Evolutionary conservation across 1,284 basidiomycete species (phyloP), one percentile per base, ranked within the genome.

Genomic region (Porogramme epimiltina): DNA sequence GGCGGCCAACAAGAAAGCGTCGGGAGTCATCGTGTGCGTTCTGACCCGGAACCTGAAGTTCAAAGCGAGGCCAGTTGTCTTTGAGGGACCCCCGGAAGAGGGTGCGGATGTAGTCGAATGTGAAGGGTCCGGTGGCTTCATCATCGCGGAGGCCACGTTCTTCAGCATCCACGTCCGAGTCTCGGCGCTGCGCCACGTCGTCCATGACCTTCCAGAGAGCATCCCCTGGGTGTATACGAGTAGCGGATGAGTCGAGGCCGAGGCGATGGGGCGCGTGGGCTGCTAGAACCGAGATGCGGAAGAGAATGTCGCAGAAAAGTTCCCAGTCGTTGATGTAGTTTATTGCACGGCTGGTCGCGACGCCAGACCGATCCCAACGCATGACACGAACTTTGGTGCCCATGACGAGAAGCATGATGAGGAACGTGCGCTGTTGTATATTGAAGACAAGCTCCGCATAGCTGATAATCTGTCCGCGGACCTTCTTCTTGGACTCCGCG

Each of bases 1-100:
- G 51, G 18, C 42, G 42, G 2, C 46, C 46, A 13, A 56, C 51
- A 4, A 56, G 47, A 33, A 52, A 49, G 15, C 8, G 15, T 26
- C 39, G 44, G 6, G 9, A 37, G 10, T 16, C 34, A 37, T 37
- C n/a, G 9, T 5, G 5, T 6, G 10, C 24, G 23, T 45, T n/a
- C 2, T 24, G 31, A 15, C 36, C 33, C 0, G 37, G 28, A n/a
- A 51, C 49, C 34, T 41, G 8, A 13, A 55, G 33, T 11, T 37
- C 19, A 24, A 48, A 55, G 20, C 54, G 46, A 9, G 54, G 49
- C 41, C 43, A 48, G 5, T 24, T 18, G 15, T 39, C 24, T 9
- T 23, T 19, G 4, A 53, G 37, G 16, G 46, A 45, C 3, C 13
- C 37, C 2, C 19, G 25, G 23, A 48, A 53, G 1, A 33, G 16